These are phyloP conservation scores for Rhizoctonia solani DNA, from an alignment of 1,284 basidiomycete genomes.

Conservation along the genomic window DNA sequence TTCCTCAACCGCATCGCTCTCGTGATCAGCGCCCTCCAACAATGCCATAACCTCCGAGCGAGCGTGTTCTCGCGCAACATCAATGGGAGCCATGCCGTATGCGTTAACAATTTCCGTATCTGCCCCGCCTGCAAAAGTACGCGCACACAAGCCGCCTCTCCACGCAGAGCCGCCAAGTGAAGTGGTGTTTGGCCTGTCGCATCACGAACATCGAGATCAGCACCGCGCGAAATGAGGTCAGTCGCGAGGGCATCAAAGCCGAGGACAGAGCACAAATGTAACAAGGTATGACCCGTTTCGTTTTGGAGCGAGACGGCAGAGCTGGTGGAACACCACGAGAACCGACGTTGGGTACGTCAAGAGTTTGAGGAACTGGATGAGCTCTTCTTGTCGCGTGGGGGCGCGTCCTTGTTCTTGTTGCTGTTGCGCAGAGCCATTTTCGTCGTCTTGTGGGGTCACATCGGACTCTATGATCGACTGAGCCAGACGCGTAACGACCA, in stretches of 20 bases:
- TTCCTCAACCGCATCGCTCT: constrained; percentile 49
- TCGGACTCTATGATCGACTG: constrained; percentile 18
- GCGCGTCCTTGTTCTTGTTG: not conserved
- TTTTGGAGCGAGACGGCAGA: constrained; percentile 38
- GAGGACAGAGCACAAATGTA: constrained; percentile 86
- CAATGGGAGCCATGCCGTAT: constrained; percentile 77
- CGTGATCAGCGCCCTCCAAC: constrained; percentile 46
- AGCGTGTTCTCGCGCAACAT: constrained; percentile 68
- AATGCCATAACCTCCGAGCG: constrained; percentile 51
- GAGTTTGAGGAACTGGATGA: constrained; percentile 39
- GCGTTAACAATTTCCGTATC: constrained; percentile 75
- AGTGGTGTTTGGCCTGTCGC: constrained; percentile 89
- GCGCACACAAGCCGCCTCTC: constrained; percentile 66
- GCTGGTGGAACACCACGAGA: constrained; percentile 23
- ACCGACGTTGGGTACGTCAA: constrained; percentile 32
- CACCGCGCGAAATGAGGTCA: constrained; percentile 73
- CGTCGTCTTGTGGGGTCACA: too few relatives aligned
- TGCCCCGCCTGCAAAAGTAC: constrained; percentile 80
- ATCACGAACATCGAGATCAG: constrained; percentile 84
- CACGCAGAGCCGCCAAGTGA: constrained; percentile 80
- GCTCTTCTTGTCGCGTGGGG: constrained; percentile 37
- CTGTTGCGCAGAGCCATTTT: too few relatives aligned
- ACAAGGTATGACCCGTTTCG: constrained; percentile 74
- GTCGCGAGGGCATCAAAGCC: constrained; percentile 73
- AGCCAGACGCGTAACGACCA: constrained; percentile 12